These are phyloP conservation scores for Xerocomellus intermedius DNA, from an alignment of 768 basidiomycete genomes.

Conservation along the genomic window DNA sequence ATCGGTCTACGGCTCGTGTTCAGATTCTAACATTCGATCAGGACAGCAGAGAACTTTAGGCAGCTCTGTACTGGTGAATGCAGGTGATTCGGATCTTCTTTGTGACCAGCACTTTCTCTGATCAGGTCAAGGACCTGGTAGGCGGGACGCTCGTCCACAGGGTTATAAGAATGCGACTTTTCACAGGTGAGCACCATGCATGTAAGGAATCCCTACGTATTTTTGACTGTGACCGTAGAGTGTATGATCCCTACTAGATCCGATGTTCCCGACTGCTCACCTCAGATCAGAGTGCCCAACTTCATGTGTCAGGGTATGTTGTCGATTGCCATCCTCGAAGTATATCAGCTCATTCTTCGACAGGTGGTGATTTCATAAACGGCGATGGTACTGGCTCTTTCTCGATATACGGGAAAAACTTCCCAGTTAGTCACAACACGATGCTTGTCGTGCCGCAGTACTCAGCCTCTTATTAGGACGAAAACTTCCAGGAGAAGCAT, in stretches of 20 bases:
- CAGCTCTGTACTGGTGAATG: constrained; percentile 98
- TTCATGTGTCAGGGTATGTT: constrained; percentile 92
- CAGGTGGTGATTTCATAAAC: constrained; percentile 93
- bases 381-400: constrained; percentile 94
- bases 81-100: constrained; percentile 48
- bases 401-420: constrained; percentile 96
- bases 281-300: constrained; percentile 63
- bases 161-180: constrained; percentile 92
- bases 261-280: constrained; percentile 1
- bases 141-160: constrained; percentile 72
- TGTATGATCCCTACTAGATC: constrained; percentile 46
- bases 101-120: neutral
- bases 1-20: neutral
- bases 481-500: constrained; percentile 93
- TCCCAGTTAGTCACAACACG: constrained; percentile 56
- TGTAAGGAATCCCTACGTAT: constrained; percentile 1
- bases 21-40: constrained; percentile 34
- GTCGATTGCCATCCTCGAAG: neutral
- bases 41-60: constrained; percentile 97
- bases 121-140: constrained; percentile 18
- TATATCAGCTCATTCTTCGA: neutral
- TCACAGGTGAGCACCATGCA: constrained; percentile 63
- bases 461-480: constrained; percentile 57
- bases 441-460: neutral
- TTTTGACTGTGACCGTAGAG: constrained; percentile 44